Evolutionary conservation across 129 eudicot genomes (phyloP).

Genomic region (Apium graveolens): DNA sequence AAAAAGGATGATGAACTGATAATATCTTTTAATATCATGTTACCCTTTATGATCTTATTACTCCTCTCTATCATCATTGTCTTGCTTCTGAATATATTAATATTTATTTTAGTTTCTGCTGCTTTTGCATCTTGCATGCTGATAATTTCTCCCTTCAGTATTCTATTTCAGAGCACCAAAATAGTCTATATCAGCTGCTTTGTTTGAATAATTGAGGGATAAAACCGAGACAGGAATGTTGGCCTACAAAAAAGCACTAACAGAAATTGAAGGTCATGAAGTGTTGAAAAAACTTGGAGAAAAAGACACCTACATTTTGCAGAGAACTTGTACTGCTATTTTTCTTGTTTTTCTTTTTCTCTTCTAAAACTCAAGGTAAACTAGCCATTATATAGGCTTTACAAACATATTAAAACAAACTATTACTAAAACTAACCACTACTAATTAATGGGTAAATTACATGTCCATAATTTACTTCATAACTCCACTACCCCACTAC

Average conservation of each 20-base stretch:
- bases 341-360: too few relatives aligned
- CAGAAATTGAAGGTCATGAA: slow-evolving; percentile 91
- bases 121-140: slow-evolving; percentile 3
- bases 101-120: neutral
- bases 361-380: too few relatives aligned
- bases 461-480: too few relatives aligned
- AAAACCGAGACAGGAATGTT: slow-evolving; percentile 98
- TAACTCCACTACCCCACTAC: too few relatives aligned
- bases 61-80: neutral
- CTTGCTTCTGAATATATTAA: neutral
- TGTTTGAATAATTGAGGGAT: slow-evolving; percentile 84
- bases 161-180: slow-evolving; percentile 46
- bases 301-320: too few relatives aligned
- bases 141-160: neutral
- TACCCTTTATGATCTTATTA: neutral
- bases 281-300: too few relatives aligned
- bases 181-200: slow-evolving; percentile 63
- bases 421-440: too few relatives aligned
- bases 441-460: too few relatives aligned
- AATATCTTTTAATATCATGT: neutral
- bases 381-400: too few relatives aligned
- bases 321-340: too few relatives aligned
- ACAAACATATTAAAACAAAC: too few relatives aligned
- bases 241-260: slow-evolving; percentile 97
- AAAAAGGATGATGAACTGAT: neutral